phyloP scores from a whole-genome alignment of 352 stramenopile species.

The Globisporangium acanthophoron region DNA sequence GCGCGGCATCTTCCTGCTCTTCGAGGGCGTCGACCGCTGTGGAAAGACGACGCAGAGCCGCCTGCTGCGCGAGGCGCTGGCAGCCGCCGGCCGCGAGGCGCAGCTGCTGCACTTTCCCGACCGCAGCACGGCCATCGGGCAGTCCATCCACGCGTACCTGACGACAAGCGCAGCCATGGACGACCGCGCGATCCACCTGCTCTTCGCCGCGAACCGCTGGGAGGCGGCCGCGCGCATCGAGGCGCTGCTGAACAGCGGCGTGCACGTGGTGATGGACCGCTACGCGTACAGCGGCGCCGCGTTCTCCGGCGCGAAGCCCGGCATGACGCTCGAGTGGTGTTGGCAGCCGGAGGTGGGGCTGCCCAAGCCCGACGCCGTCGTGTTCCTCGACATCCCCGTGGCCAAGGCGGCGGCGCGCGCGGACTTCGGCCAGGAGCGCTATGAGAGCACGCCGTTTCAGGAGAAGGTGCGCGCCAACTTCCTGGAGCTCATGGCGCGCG shows the following conservation, averaged over 20 bases:
- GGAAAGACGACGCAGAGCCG: slow-evolving; percentile 99
- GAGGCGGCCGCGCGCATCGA: slow-evolving; percentile 86
- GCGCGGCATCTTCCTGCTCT: slow-evolving; percentile 97
- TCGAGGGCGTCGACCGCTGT: slow-evolving; percentile 98
- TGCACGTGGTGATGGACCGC: slow-evolving; percentile 95
- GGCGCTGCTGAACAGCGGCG: slow-evolving; percentile 64
- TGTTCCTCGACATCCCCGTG: slow-evolving; percentile 96
- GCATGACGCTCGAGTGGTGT: slow-evolving; percentile 96
- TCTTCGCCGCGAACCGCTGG: slow-evolving; percentile 99
- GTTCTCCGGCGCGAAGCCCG: slow-evolving; percentile 96
- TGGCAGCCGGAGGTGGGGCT: slow-evolving; percentile 95
- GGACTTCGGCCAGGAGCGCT: slow-evolving; percentile 92
- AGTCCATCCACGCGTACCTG: slow-evolving; percentile 97
- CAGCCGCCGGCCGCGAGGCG: slow-evolving; percentile 14
- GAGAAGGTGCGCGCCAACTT: slow-evolving; percentile 82
- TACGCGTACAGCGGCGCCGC: slow-evolving; percentile 98
- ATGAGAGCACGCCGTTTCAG: slow-evolving; percentile 89
- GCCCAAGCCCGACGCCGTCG: slow-evolving; percentile 94
- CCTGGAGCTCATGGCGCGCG: slow-evolving; percentile 41
- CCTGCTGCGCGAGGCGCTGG: slow-evolving; percentile 73
- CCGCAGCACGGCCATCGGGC: slow-evolving; percentile 89
- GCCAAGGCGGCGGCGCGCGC: slow-evolving; percentile 86
- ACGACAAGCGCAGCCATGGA: slow-evolving; percentile 88
- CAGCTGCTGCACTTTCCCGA: slow-evolving; percentile 80
- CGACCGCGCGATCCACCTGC: slow-evolving; percentile 97